A percentile compares a stretch with the other conserved stretches of the same genome.
Evolutionary conservation across 2,329 filamentous ascomycete species (phyloP).

Genomic region (Cyclaneusma minus): DNA sequence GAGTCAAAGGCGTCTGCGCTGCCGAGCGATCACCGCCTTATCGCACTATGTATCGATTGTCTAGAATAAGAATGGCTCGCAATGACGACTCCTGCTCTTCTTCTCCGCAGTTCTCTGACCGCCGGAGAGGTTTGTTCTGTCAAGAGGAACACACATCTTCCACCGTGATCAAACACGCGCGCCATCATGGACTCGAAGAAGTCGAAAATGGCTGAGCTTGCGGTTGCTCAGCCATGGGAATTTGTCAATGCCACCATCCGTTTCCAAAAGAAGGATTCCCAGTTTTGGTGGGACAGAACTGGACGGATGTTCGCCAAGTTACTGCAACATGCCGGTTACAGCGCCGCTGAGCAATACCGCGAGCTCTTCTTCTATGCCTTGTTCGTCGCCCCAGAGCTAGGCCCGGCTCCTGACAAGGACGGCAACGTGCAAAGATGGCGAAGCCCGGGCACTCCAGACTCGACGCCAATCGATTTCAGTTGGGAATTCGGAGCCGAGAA

Average conservation of each 20-base stretch:
- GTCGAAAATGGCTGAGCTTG: too few relatives aligned
- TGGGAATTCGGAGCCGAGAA: constrained; percentile 12
- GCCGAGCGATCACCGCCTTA: too few relatives aligned
- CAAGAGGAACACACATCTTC: too few relatives aligned
- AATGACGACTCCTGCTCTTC: too few relatives aligned
- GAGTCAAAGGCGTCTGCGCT: too few relatives aligned
- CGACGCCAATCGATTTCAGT: constrained; percentile 13
- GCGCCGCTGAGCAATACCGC: constrained; percentile 11
- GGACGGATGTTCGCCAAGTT: constrained; percentile 12
- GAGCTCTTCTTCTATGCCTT: constrained; percentile 14
- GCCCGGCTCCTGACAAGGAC: constrained; percentile 10
- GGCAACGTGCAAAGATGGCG: constrained; percentile 9
- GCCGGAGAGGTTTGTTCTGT: too few relatives aligned
- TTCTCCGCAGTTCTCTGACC: too few relatives aligned
- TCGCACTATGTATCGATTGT: too few relatives aligned
- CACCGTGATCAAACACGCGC: too few relatives aligned
- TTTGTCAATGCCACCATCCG: constrained; percentile 8
- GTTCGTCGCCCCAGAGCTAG: constrained; percentile 11
- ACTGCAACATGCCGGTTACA: constrained; percentile 12
- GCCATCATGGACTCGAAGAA: too few relatives aligned
- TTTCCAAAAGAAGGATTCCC: constrained; percentile 10
- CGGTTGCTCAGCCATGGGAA: constrained; percentile 13
- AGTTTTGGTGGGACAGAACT: constrained; percentile 15
- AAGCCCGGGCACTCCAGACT: constrained; percentile 11
- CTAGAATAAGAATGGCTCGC: too few relatives aligned